Evolutionary conservation across 345 rosid genomes (phyloP), one percentile per base, ranked within the genome.

Genomic region (Citrus reticulata): DNA sequence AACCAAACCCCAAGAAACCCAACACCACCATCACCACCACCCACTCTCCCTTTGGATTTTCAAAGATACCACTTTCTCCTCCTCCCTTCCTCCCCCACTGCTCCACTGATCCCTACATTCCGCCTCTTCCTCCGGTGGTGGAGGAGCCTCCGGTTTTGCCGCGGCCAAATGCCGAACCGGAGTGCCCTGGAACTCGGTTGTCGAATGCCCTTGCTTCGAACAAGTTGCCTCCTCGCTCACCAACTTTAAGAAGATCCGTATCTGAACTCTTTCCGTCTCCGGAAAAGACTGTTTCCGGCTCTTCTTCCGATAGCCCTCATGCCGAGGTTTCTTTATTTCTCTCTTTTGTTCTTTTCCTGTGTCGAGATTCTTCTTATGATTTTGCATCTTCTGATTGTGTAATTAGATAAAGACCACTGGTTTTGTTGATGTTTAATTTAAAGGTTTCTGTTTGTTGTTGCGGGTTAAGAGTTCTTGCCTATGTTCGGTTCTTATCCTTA

Each of bases 241-340:
- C 78, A 5, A 39, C 63, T 1, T 79, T 83, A 7, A 77, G 69
- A n/a, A 77, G 89, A 64, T 32, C 83, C 0, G 68, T 82, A 8
- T 85, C 87, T 0, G 91, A 87, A 30, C 85, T 77, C 5, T 72
- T 19, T n/a, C 62, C 57, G 6, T 83, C 84, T 22, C 85, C 79
- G 9, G 54, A 22, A 22, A 74, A 72, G 78, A 62, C 78, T 76
- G 51, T 54, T 6, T 78, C 86, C 19, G 73, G 73, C 55, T 76
- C 79, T 46, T 46, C 4, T 77, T 81, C 24, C 24, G 62, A 73
- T 57, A 62, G 65, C 60, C 85, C 84, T 19, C 59, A 70, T 40
- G 70, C 55, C 7, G 40, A 77, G 81, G 89, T 87, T n/a, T 20
- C 62, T 13, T 19, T 16, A 8, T 64, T 22, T 67, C 73, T 49